Conservation (phyloP, 345 rosid genomes). For the Arabidopsis suecica region DNA sequence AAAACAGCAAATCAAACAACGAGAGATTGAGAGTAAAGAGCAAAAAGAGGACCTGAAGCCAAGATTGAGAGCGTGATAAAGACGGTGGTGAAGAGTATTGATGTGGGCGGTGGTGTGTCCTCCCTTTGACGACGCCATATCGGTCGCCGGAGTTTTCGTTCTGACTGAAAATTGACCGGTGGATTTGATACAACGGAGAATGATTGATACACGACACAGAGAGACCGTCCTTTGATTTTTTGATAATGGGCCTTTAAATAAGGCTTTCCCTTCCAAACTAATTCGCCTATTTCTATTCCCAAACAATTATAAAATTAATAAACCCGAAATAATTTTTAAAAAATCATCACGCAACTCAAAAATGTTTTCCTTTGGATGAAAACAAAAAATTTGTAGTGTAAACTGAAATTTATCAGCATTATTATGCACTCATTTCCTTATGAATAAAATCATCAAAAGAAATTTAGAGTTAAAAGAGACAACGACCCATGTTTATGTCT, state of each 20-base stretch:
- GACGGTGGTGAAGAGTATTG: conserved; percentile 46
- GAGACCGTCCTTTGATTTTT: conserved; percentile 27
- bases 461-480: too few relatives aligned
- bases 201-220: not conserved
- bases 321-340: too few relatives aligned
- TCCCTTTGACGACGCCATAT: conserved; percentile 43
- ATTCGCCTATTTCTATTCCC: too few relatives aligned
- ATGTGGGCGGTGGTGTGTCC: conserved; percentile 31
- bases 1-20: not conserved
- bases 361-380: too few relatives aligned
- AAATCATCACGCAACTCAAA: too few relatives aligned
- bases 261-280: conserved; percentile 2
- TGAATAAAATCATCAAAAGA: too few relatives aligned
- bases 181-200: not conserved
- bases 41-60: conserved; percentile 43
- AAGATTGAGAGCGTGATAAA: conserved; percentile 46
- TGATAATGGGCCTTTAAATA: conserved; percentile 33
- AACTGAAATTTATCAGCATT: too few relatives aligned
- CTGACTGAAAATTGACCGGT: conserved; percentile 19
- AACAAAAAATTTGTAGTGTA: too few relatives aligned
- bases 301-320: too few relatives aligned
- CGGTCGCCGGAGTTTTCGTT: conserved; percentile 32
- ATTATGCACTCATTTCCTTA: too few relatives aligned
- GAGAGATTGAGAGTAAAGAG: not conserved
- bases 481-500: too few relatives aligned